Conservation (phyloP, 768 basidiomycete species). For the Podaxis carcinomalis region DNA sequence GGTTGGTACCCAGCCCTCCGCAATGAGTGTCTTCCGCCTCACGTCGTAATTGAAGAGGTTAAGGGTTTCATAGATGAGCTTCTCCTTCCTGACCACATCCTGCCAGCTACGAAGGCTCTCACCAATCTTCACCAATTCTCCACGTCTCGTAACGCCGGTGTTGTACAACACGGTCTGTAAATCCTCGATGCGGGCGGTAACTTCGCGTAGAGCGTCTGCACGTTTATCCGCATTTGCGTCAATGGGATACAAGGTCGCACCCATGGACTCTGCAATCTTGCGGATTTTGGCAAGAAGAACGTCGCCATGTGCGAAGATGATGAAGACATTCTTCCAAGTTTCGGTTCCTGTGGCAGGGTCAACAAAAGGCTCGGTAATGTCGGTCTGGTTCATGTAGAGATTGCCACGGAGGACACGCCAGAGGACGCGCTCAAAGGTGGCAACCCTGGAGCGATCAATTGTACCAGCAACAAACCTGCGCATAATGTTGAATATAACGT, state of each 20-base stretch:
- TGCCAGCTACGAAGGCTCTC: conserved; percentile 87
- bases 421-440: conserved; percentile 94
- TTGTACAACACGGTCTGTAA: conserved; percentile 86
- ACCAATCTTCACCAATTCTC: conserved; percentile 79
- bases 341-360: conserved; percentile 80
- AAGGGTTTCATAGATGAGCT: conserved; percentile 91
- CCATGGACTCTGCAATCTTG: conserved; percentile 99
- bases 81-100: conserved; percentile 93
- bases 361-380: conserved; percentile 89
- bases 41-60: conserved; percentile 96
- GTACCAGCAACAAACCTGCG: conserved; percentile 93
- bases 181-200: conserved; percentile 86
- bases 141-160: conserved; percentile 77
- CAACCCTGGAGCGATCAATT: conserved; percentile 86
- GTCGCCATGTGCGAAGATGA: conserved; percentile 97
- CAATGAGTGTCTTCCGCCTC: conserved; percentile 89
- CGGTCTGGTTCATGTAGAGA: conserved; percentile 97
- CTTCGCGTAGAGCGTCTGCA: conserved; percentile 83
- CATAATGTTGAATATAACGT: conserved; percentile 6
- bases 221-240: conserved; percentile 94
- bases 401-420: conserved; percentile 99
- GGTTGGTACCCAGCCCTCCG: conserved; percentile 97
- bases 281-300: conserved; percentile 93
- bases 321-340: conserved; percentile 97
- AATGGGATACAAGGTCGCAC: conserved; percentile 94